Conservation (phyloP, 2,329 filamentous ascomycete genomes). For the Penicillium sp. region DNA sequence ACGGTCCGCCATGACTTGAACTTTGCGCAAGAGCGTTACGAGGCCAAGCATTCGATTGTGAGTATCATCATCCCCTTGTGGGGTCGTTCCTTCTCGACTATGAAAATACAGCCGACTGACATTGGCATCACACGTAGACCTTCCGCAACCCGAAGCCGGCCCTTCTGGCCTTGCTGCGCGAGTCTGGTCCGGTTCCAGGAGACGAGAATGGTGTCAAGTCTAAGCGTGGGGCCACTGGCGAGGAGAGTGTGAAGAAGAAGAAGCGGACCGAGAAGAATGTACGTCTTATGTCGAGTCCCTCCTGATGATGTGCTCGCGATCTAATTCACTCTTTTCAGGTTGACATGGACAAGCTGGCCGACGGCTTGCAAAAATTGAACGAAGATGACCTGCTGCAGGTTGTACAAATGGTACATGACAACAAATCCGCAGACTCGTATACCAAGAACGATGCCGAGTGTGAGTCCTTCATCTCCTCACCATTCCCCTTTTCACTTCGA, state of each 20-base stretch:
- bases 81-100: no score
- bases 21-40: slow-evolving; percentile 75
- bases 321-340: slow-evolving; percentile 37
- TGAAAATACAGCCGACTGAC: not conserved
- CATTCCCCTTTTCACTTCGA: no score
- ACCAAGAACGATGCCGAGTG: slow-evolving; percentile 96
- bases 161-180: slow-evolving; percentile 70
- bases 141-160: slow-evolving; percentile 92
- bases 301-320: no score
- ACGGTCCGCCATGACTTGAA: slow-evolving; percentile 83
- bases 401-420: slow-evolving; percentile 96
- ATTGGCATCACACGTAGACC: slow-evolving; percentile 38
- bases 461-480: slow-evolving; percentile 44
- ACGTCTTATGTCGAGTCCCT: slow-evolving; percentile 12
- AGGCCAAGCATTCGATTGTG: slow-evolving; percentile 69
- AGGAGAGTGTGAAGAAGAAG: slow-evolving; percentile 68
- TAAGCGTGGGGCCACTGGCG: slow-evolving; percentile 52
- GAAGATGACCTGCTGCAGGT: slow-evolving; percentile 93
- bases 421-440: slow-evolving; percentile 90
- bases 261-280: slow-evolving; percentile 59
- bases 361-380: slow-evolving; percentile 77
- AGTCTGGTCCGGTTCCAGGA: slow-evolving; percentile 78
- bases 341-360: slow-evolving; percentile 95
- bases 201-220: slow-evolving; percentile 59
- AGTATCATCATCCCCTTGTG: not conserved